Conservation (phyloP, 2,329 filamentous ascomycete species). For the Penicillium vulpinum region DNA sequence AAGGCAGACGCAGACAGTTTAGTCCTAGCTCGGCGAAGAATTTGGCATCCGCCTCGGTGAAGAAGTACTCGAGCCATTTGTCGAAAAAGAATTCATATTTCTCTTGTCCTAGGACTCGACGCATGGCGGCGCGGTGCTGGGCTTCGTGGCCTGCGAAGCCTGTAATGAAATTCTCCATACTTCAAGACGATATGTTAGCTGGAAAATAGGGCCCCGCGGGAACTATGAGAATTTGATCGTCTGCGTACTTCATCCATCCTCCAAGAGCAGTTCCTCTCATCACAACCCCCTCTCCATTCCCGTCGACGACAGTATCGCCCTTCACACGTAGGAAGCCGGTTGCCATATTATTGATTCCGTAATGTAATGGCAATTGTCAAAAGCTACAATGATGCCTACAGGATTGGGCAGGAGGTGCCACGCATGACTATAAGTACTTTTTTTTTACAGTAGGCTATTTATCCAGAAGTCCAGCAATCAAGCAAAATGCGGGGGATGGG, state of each 20-base stretch:
- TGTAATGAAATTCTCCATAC: constrained; percentile 64
- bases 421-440: constrained; percentile 2
- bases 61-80: constrained; percentile 59
- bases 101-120: constrained; percentile 55
- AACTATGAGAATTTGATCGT: not conserved
- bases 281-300: constrained; percentile 47
- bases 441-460: not conserved
- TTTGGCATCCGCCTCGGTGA: constrained; percentile 58
- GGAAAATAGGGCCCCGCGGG: no score
- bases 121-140: constrained; percentile 56
- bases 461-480: not conserved
- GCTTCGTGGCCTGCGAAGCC: constrained; percentile 62
- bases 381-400: not conserved
- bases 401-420: not conserved
- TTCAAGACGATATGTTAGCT: constrained; percentile 15
- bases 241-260: constrained; percentile 46
- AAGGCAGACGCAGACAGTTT: constrained; percentile 61
- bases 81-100: constrained; percentile 64
- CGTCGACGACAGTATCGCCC: constrained; percentile 49
- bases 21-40: constrained; percentile 58
- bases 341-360: constrained; percentile 26
- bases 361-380: not conserved
- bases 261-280: constrained; percentile 51
- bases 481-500: constrained; percentile 13
- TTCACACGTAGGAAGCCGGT: constrained; percentile 44